Evolutionary conservation across 2,329 filamentous ascomycete species (phyloP).

Genomic region (Sarocladiaceae sp.): DNA sequence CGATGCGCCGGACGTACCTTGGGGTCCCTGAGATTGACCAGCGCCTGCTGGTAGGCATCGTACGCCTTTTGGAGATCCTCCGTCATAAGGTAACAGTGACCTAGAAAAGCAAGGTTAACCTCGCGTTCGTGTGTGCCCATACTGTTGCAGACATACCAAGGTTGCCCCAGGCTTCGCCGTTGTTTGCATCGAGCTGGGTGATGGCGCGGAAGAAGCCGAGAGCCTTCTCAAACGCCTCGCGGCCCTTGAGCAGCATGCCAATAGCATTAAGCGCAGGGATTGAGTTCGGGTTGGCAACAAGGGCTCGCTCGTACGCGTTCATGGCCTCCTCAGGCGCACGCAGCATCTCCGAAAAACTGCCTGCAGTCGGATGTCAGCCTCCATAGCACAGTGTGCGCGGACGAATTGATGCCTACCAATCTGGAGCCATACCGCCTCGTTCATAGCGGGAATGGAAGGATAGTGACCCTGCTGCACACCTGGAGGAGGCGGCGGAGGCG

Average conservation of each 20-base stretch:
- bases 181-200: slow-evolving; percentile 78
- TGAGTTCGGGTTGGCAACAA: slow-evolving; percentile 82
- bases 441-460: slow-evolving; percentile 62
- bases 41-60: slow-evolving; percentile 88
- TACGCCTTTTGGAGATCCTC: slow-evolving; percentile 97
- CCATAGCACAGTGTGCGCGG: slow-evolving; percentile 4
- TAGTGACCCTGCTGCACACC: slow-evolving; percentile 49
- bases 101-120: slow-evolving; percentile 34
- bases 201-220: slow-evolving; percentile 91
- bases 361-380: slow-evolving; percentile 37
- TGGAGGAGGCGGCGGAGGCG: slow-evolving; percentile 34
- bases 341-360: slow-evolving; percentile 79
- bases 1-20: slow-evolving; percentile 55
- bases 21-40: slow-evolving; percentile 87
- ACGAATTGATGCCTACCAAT: slow-evolving; percentile 65
- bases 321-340: slow-evolving; percentile 85
- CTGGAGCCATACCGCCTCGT: slow-evolving; percentile 86
- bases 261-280: slow-evolving; percentile 91
- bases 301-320: slow-evolving; percentile 81
- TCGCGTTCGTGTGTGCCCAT: not conserved
- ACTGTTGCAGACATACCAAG: slow-evolving; percentile 54
- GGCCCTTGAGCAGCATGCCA: slow-evolving; percentile 81
- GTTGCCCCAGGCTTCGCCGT: slow-evolving; percentile 95
- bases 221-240: slow-evolving; percentile 89
- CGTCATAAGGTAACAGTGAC: slow-evolving; percentile 99